These are phyloP conservation scores for Eragrostis nindensis DNA, from an alignment of 176 grass and related monocot genomes.

Conservation along the genomic window DNA sequence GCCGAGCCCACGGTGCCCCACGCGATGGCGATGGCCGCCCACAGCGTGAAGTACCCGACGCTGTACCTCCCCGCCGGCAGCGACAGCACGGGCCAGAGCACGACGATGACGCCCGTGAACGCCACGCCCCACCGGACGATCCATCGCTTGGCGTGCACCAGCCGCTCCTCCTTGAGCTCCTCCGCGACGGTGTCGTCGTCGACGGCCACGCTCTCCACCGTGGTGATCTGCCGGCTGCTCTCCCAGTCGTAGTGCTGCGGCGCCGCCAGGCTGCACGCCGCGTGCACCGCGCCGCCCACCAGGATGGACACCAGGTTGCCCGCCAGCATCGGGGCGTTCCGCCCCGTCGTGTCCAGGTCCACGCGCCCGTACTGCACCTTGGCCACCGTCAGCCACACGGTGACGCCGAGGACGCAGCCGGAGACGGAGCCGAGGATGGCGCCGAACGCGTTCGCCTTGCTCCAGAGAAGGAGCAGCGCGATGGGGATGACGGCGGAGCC, in stretches of 20 bases:
- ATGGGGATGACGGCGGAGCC: constrained; percentile 76
- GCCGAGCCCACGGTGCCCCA: constrained; percentile 66
- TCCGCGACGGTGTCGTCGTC: constrained; percentile 24
- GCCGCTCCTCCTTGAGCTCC: constrained; percentile 75
- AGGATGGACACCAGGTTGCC: constrained; percentile 76
- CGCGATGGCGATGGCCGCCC: constrained; percentile 63
- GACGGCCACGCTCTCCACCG: constrained; percentile 52
- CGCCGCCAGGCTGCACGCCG: constrained; percentile 54
- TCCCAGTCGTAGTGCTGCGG: constrained; percentile 79
- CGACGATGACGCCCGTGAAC: constrained; percentile 62
- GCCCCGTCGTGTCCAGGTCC: constrained; percentile 68
- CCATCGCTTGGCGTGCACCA: constrained; percentile 67
- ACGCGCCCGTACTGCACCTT: constrained; percentile 68
- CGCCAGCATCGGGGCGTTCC: constrained; percentile 77
- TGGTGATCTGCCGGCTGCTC: constrained; percentile 69
- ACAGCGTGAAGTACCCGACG: constrained; percentile 73
- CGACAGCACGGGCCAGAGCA: constrained; percentile 68
- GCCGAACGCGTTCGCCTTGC: constrained; percentile 67
- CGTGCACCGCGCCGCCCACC: constrained; percentile 65
- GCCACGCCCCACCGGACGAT: constrained; percentile 75
- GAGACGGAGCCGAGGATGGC: constrained; percentile 54
- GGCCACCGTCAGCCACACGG: constrained; percentile 64
- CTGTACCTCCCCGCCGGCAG: constrained; percentile 77
- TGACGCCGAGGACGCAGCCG: constrained; percentile 63
- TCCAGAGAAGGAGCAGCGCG: constrained; percentile 74